phyloP scores from a whole-genome alignment of 257 asterid genomes.

The Voacanga thouarsii region DNA sequence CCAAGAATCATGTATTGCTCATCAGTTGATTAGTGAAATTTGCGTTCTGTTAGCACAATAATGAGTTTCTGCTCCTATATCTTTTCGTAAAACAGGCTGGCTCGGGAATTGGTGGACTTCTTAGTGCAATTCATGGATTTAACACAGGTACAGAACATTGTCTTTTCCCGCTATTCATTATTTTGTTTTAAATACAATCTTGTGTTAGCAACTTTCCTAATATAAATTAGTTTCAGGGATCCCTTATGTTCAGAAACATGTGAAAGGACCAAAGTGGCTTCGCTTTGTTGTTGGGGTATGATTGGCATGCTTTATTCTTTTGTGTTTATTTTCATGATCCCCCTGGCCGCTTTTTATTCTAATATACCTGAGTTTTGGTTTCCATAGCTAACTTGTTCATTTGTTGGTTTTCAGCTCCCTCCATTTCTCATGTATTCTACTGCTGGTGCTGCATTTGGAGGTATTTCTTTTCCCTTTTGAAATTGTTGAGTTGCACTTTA shows the following conservation, averaged over 20 bases:
- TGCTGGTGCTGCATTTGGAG: conserved; percentile 89
- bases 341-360: neutral
- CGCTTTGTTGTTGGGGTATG: conserved; percentile 67
- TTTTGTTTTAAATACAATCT: neutral
- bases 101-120: conserved; percentile 72
- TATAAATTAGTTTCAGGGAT: conserved; percentile 40
- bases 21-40: conserved; percentile 1
- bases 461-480: conserved; percentile 32
- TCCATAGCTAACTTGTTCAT: conserved; percentile 6
- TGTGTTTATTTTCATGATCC: neutral
- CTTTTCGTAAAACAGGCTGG: conserved; percentile 45
- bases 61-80: neutral
- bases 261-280: conserved; percentile 77
- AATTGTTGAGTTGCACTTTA: neutral
- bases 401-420: conserved; percentile 46
- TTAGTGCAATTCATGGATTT: conserved; percentile 63
- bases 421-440: conserved; percentile 70
- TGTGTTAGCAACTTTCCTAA: neutral
- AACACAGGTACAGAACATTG: conserved; percentile 42
- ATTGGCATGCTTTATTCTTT: neutral
- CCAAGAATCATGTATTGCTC: too few relatives aligned
- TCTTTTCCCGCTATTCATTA: neutral
- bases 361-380: neutral
- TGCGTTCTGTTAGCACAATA: neutral
- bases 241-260: conserved; percentile 53